Evolutionary conservation across 257 asterid species (phyloP), one percentile per base, ranked within the genome.

Genomic region (Gentiana straminea): DNA sequence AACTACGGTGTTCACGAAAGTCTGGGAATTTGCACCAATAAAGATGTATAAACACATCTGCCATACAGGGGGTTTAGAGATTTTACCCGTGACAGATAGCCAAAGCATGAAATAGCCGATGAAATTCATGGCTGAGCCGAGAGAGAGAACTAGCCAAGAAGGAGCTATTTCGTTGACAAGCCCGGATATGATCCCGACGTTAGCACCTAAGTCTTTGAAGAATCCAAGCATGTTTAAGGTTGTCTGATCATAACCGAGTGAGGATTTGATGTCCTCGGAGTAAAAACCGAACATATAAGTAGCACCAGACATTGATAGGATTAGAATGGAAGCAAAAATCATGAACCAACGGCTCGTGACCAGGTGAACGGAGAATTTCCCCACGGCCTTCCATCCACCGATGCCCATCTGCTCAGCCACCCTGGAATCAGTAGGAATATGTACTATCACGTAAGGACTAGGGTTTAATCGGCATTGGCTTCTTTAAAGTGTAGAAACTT

Each of bases 21-120:
- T 58, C 65, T 83, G 86, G 2, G 93, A 83, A 66, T 81, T 77
- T 0, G 89, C 79, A 39, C 89, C 93, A 3, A 83, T 55, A 36
- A 74, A 83, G 7, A 83, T 78, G 43, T 69, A 83, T 44, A 77
- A 47, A 59, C 83, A 75, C 73, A 78, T 73, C 58, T 69, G 81
- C 88, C 88, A 83, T 2, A 80, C 41, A 0, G 15, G 62, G 10
- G 93, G 88, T 35, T 64, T 67, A 0, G 73, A 49, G 8, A 60
- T 60, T 1, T 57, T 64, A 3, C 72, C 69, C 0, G 83, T 70
- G 35, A 78, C 81, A 0, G 80, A 77, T 1, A 83, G 68, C 93
- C 93, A 80, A 2, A 80, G 70, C 81, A 83, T 64, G 68, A 83
- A 78, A 64, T 83, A 83, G 1, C 93, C 93, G 3, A 51, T 45